These are phyloP conservation scores for Phytophthora palmivora DNA, from an alignment of 352 stramenopile species.

Conservation along the genomic window DNA sequence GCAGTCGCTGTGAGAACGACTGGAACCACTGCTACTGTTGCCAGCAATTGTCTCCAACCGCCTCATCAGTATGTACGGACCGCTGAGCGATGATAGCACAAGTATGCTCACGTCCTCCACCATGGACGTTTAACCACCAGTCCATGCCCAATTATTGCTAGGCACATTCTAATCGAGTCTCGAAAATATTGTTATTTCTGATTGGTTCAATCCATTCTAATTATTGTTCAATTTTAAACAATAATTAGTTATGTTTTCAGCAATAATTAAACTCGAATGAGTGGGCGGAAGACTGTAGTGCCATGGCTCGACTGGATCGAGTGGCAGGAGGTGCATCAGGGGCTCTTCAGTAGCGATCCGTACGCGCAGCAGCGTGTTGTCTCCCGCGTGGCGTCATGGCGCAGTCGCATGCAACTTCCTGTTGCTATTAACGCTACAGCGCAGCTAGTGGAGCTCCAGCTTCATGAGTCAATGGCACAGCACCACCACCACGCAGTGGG, in stretches of 20 bases:
- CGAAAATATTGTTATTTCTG: constrained; percentile 35
- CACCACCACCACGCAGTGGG: constrained; percentile 74
- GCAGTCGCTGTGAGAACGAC: constrained; percentile 68
- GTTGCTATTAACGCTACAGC: constrained; percentile 81
- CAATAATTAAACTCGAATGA: constrained; percentile 42
- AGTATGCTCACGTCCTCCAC: constrained; percentile 1
- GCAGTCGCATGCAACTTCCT: constrained; percentile 73
- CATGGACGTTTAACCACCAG: no score
- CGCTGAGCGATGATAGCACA: constrained; percentile 32
- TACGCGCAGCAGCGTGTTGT: constrained; percentile 61
- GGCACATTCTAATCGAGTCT: constrained; percentile 4
- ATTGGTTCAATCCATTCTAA: constrained; percentile 4
- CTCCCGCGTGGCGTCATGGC: constrained; percentile 70
- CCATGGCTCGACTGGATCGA: constrained; percentile 78
- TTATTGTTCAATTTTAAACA: constrained; percentile 3
- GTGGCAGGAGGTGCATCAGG: constrained; percentile 71
- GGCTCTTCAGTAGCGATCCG: constrained; percentile 59
- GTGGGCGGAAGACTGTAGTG: constrained; percentile 52
- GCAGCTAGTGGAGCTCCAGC: constrained; percentile 76
- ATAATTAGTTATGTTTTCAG: no score
- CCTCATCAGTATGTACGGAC: constrained; percentile 71
- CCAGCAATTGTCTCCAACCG: constrained; percentile 72
- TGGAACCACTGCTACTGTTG: constrained; percentile 85
- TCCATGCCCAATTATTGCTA: constrained; percentile 20
- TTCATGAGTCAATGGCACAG: constrained; percentile 75